Evolutionary conservation across 106 monocot species (phyloP), one percentile per base, ranked within the genome.

Genomic region (Xerophyta viscosa): DNA sequence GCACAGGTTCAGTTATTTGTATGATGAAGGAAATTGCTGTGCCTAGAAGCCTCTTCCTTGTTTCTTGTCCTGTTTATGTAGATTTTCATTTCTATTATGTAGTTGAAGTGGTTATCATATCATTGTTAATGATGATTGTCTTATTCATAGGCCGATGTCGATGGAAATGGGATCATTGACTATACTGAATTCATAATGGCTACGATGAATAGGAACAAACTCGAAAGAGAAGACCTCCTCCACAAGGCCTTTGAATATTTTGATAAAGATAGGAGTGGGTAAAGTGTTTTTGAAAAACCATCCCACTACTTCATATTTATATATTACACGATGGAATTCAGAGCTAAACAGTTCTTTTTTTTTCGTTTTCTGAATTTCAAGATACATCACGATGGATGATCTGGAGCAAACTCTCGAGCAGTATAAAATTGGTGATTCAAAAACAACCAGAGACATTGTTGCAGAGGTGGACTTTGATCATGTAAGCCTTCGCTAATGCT

Each of bases 251-350:
- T 91, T 52, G 71, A 77, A 44, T 85, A 85, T 66, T 91, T 91
- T 61, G 91, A 91, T 46, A 66, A 69, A 49, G 92, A 92, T 56
- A 68, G 62, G 15, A 92, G 87, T 65, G 92, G 92, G 82, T 92
- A 74, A 55, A 0, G 13, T 60, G 15, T 41, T 3, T 50, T 50
- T 22, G 20, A 37, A 3, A 8, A 44, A 44, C 11, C 7, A 6
- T 33, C 7, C 11, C 33, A 33, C 33, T 5, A 36, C 5, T 5
- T 36, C 33, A 5, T 36, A 6, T 36, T 36, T 11, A 36, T 36
- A 36, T 11, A 5, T 36, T 36, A 11, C 33, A 36, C 33, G 11
- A 5, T 36, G 11, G 7, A 36, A 11, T 36, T 11, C 5, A 36
- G 33, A 36, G 5, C 5, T 11, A 36, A 36, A n/a, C 11, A 36